Evolutionary conservation across 371 early-diverging fungal species (phyloP).

Genomic region (Apophysomyces elegans): DNA sequence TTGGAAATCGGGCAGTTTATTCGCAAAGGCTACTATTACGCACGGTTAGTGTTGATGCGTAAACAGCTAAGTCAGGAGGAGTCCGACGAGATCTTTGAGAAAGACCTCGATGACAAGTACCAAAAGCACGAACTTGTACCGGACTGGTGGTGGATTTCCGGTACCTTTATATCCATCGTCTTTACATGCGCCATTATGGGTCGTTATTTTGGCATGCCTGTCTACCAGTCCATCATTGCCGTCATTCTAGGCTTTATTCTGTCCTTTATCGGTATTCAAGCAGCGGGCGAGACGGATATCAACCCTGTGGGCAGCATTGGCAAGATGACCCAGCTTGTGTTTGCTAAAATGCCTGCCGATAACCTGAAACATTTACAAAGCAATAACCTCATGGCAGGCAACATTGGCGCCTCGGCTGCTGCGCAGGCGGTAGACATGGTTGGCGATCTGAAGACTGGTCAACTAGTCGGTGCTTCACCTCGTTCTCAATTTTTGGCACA

Average conservation of each 20-base stretch:
- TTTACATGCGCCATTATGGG: conserved; percentile 8
- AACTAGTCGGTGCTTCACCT: conserved; percentile 52
- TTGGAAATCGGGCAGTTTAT: conserved; percentile 4
- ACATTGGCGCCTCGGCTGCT: conserved; percentile 48
- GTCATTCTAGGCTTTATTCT: conserved; percentile 4
- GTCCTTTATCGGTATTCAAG: conserved; percentile 52
- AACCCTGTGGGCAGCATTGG: conserved; percentile 56
- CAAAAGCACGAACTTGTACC: background rate
- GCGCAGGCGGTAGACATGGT: conserved; percentile 63
- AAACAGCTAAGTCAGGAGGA: background rate
- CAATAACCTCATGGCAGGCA: conserved; percentile 52
- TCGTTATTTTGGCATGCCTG: background rate
- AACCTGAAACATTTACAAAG: conserved; percentile 32
- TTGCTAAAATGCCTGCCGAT: conserved; percentile 43
- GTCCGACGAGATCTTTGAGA: background rate
- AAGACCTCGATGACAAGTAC: background rate
- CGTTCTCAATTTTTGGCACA: conserved; percentile 58
- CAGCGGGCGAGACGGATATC: conserved; percentile 59
- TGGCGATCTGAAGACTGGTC: conserved; percentile 56
- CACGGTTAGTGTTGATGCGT: conserved; percentile 2
- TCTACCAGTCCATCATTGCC: background rate
- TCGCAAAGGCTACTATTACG: background rate
- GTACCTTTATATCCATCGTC: background rate
- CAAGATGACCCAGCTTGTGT: conserved; percentile 54
- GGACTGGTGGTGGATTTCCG: conserved; percentile 9